Evolutionary conservation across 83 land plant genomes (phyloP), one percentile per base, ranked within the genome.

Genomic region (Diphasiastrum complanatum): DNA sequence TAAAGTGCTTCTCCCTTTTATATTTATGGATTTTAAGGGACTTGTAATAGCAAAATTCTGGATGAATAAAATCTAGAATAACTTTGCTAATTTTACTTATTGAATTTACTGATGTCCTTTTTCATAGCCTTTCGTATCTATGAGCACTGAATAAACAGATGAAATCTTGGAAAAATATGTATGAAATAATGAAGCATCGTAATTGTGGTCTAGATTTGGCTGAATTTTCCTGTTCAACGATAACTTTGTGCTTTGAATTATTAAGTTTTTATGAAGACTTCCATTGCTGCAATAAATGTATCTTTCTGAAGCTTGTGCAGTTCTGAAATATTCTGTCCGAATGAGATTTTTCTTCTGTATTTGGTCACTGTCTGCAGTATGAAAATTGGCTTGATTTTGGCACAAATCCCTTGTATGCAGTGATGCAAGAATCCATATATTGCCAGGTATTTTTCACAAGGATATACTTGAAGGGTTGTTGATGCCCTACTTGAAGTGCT

Each of bases 341-440:
- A n/a, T 40, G 43, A 40, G 16, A 8, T 40, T 40, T 40, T 40
- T 40, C 43, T 16, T 16, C 12, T 8, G 16, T 8, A 40, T 40
- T 40, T 40, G 8, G 12, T 16, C 16, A 8, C 8, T 18, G 37
- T 33, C 2, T 79, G 60, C 85, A 93, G 99, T 72, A 81, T 62
- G 99, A 93, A 65, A 81, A 57, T 5, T 86, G 79, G 77, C 65
- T 81, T 27, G 59, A n/a, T 22, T 89, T 85, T 67, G 89, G 81
- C 68, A 79, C 86, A 57, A 93, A 93, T 68, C 99, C 99, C n/a
- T 76, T 93, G 16, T 89, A 79, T 68, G 89, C 86, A 27, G 41
- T 93, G 45, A 26, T 93, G 78, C 96, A 93, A 24, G 98, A 93
- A 69, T 53, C 84, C 25, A 85, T 93, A 53, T 93, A 89, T 67